Conservation (phyloP, 345 rosid genomes). For the Pseudoturritis turrita region DNA sequence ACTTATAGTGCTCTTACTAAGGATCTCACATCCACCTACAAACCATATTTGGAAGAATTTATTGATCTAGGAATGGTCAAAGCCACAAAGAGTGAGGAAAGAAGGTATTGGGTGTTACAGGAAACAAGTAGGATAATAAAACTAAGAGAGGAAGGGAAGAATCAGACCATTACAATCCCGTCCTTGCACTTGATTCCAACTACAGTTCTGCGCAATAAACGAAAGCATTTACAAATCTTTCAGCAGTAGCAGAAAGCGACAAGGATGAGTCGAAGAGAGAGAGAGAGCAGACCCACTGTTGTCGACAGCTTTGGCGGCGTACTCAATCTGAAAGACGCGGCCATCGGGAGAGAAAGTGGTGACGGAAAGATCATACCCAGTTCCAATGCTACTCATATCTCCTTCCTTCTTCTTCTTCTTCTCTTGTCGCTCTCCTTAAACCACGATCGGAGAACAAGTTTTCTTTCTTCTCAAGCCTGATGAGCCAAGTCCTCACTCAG, state of each 20-base stretch:
- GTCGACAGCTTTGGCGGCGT: conserved; percentile 99
- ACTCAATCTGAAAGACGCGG: conserved; percentile 99
- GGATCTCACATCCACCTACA: no score
- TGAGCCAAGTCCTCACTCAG: not conserved
- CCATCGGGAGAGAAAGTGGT: conserved; percentile 99
- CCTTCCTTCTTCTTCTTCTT: not conserved
- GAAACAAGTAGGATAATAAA: not conserved
- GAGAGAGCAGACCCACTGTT: conserved; percentile 75
- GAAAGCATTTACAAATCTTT: not conserved
- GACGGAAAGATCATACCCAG: conserved; percentile 98
- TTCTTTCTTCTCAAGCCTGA: conserved; percentile 35
- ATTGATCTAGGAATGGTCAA: not conserved
- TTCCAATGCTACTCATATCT: conserved; percentile 94
- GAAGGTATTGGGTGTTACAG: no score
- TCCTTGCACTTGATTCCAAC: conserved; percentile 97
- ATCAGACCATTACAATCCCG: conserved; percentile 81
- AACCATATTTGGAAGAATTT: no score
- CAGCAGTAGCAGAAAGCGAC: not conserved
- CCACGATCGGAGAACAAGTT: conserved; percentile 7
- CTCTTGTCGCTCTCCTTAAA: not conserved
- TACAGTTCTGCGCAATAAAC: conserved; percentile 58
- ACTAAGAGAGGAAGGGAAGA: not conserved
- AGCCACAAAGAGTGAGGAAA: no score
- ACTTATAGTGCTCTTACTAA: no score
- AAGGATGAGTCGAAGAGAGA: not conserved